phyloP scores from a whole-genome alignment of 2,329 filamentous ascomycete genomes.

The Penicillium sp. region DNA sequence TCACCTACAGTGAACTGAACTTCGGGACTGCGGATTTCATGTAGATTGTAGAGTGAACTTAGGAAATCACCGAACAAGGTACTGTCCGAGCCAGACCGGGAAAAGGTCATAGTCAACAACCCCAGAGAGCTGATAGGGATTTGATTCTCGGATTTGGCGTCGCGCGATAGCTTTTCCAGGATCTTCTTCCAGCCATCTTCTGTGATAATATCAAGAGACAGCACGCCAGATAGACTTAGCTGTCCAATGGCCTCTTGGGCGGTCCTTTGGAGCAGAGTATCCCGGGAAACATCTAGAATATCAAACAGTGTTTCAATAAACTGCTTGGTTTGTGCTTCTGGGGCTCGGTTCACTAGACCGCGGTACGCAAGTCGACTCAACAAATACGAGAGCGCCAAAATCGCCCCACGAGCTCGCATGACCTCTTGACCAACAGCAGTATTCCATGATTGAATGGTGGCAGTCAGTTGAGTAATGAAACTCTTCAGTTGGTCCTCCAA shows the following conservation, averaged over 20 bases:
- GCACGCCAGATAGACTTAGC: slow-evolving; percentile 57
- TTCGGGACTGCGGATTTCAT: slow-evolving; percentile 82
- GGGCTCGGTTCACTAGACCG: slow-evolving; percentile 28
- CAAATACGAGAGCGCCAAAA: slow-evolving; percentile 59
- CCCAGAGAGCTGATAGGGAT: slow-evolving; percentile 79
- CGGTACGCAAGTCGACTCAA: slow-evolving; percentile 58
- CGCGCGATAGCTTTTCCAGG: slow-evolving; percentile 61
- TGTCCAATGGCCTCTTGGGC: slow-evolving; percentile 60
- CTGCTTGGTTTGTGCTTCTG: slow-evolving; percentile 40
- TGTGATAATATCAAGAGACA: slow-evolving; percentile 39
- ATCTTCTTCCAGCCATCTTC: slow-evolving; percentile 46
- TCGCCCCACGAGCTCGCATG: slow-evolving; percentile 59
- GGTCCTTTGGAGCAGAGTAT: slow-evolving; percentile 57
- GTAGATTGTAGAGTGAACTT: slow-evolving; percentile 68
- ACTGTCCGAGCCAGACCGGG: slow-evolving; percentile 34
- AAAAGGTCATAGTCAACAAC: slow-evolving; percentile 61
- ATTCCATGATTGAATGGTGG: slow-evolving; percentile 53
- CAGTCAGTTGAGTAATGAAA: slow-evolving; percentile 48
- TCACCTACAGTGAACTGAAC: slow-evolving; percentile 89
- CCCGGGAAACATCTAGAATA: slow-evolving; percentile 54
- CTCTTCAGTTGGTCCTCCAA: slow-evolving; percentile 42
- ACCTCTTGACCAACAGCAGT: slow-evolving; percentile 59
- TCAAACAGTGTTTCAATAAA: slow-evolving; percentile 49
- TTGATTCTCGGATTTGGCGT: slow-evolving; percentile 78
- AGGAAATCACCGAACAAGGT: slow-evolving; percentile 52